Evolutionary conservation across 495 filamentous ascomycete species (phyloP).

Genomic region (Aspergillus conjunctus): DNA sequence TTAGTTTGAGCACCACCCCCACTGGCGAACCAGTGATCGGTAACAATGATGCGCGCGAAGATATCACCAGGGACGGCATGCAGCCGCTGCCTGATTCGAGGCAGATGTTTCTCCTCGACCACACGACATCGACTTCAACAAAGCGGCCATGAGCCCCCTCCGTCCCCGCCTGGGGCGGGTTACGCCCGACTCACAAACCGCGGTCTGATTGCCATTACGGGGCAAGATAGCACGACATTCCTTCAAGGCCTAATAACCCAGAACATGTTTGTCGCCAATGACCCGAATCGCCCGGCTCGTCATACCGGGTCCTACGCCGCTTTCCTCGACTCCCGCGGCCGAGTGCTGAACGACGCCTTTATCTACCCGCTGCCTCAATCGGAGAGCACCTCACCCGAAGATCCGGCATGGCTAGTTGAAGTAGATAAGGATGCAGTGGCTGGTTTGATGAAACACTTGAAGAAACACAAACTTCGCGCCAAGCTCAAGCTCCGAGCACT

Average conservation of each 20-base stretch:
- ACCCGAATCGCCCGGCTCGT: constrained; percentile 34
- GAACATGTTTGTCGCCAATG: constrained; percentile 60
- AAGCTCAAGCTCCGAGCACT: constrained; percentile 71
- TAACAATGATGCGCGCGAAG: constrained; percentile 39
- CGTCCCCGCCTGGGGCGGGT: constrained; percentile 39
- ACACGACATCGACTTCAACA: constrained; percentile 20
- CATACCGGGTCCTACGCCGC: constrained; percentile 66
- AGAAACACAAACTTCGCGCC: constrained; percentile 78
- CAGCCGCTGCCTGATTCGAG: constrained; percentile 29
- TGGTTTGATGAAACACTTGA: constrained; percentile 67
- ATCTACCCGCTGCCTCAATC: constrained; percentile 65
- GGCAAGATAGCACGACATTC: constrained; percentile 76
- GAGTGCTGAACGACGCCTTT: constrained; percentile 86
- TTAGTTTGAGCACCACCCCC: background rate
- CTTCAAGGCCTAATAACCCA: constrained; percentile 85
- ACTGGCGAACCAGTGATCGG: background rate
- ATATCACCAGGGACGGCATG: constrained; percentile 30
- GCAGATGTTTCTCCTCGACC: constrained; percentile 40
- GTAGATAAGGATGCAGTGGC: constrained; percentile 68
- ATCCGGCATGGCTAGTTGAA: constrained; percentile 76
- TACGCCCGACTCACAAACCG: constrained; percentile 65
- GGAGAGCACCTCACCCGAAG: constrained; percentile 30
- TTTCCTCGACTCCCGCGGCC: constrained; percentile 83
- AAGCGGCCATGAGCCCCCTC: constrained; percentile 28
- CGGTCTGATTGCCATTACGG: constrained; percentile 74